Evolutionary conservation across 306 rosid genomes (phyloP).

Genomic region (Lablab purpureus): DNA sequence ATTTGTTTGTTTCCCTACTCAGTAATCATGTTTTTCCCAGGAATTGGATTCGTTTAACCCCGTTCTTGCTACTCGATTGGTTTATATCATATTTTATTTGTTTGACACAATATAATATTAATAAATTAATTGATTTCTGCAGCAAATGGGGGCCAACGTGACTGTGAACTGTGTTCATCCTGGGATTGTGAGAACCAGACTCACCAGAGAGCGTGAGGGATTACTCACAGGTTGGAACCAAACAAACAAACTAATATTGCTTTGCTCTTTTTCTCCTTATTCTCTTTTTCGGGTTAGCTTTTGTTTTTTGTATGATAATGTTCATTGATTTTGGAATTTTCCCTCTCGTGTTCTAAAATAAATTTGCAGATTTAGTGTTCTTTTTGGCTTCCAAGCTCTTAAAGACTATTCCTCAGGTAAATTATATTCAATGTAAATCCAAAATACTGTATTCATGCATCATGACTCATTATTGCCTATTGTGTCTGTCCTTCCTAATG

Average conservation of each 20-base stretch:
- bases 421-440: neutral
- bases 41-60: constrained; percentile 30
- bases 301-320: neutral
- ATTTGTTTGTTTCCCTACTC: constrained; percentile 53
- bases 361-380: constrained; percentile 78
- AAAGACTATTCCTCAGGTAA: constrained; percentile 94
- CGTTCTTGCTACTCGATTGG: constrained; percentile 1
- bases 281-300: neutral
- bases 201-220: constrained; percentile 96
- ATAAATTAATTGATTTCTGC: constrained; percentile 22
- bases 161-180: constrained; percentile 94
- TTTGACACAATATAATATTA: neutral
- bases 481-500: neutral
- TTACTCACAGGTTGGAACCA: constrained; percentile 65
- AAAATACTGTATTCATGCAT: neutral
- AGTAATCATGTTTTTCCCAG: constrained; percentile 27
- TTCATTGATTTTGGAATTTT: constrained; percentile 15
- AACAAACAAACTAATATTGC: neutral
- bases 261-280: neutral
- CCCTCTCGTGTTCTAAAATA: constrained; percentile 3
- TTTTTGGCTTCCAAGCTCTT: constrained; percentile 83
- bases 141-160: constrained; percentile 86
- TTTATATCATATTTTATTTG: constrained; percentile 31
- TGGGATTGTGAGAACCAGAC: constrained; percentile 87
- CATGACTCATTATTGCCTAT: neutral